Evolutionary conservation across 495 filamentous ascomycete genomes (phyloP).

Genomic region (Tuber microsphaerosporum): DNA sequence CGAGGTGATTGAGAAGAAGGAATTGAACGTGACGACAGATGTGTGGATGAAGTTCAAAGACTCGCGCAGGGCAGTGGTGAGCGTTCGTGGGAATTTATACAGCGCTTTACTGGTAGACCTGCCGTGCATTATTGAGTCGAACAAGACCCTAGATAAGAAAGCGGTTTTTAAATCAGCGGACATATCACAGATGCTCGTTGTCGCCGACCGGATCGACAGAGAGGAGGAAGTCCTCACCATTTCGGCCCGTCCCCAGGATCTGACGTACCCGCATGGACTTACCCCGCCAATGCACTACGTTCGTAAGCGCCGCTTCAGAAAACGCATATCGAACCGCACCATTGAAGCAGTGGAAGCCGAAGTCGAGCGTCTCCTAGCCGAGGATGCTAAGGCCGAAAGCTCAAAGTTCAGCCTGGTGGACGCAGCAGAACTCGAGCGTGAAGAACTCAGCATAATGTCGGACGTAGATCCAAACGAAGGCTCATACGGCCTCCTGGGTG

Average conservation of each 20-base stretch:
- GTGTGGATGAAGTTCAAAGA: constrained; percentile 73
- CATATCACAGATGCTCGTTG: constrained; percentile 88
- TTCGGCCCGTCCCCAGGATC: constrained; percentile 48
- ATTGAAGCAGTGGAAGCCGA: constrained; percentile 82
- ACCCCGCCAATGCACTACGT: constrained; percentile 86
- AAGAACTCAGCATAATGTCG: constrained; percentile 43
- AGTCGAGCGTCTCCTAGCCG: constrained; percentile 66
- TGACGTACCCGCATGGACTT: constrained; percentile 84
- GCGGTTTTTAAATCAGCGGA: constrained; percentile 90
- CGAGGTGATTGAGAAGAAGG: constrained; percentile 61
- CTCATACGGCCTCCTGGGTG: constrained; percentile 42
- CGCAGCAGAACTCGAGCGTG: constrained; percentile 49
- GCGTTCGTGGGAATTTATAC: constrained; percentile 62
- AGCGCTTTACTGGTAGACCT: constrained; percentile 79
- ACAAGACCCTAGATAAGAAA: constrained; percentile 93
- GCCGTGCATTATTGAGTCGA: constrained; percentile 83
- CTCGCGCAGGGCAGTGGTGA: constrained; percentile 64
- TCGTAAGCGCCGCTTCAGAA: constrained; percentile 76
- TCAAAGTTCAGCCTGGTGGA: constrained; percentile 61
- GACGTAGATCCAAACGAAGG: constrained; percentile 44
- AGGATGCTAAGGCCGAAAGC: constrained; percentile 56
- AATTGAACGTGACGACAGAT: constrained; percentile 65
- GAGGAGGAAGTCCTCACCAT: constrained; percentile 59
- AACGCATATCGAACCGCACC: constrained; percentile 69
- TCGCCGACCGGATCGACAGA: constrained; percentile 60